Percentiles rank a stretch among this genome's conserved stretches.
These are phyloP conservation scores for Chytriomyces confervae DNA, from an alignment of 192 early-diverging fungal genomes.

Conservation along the genomic window DNA sequence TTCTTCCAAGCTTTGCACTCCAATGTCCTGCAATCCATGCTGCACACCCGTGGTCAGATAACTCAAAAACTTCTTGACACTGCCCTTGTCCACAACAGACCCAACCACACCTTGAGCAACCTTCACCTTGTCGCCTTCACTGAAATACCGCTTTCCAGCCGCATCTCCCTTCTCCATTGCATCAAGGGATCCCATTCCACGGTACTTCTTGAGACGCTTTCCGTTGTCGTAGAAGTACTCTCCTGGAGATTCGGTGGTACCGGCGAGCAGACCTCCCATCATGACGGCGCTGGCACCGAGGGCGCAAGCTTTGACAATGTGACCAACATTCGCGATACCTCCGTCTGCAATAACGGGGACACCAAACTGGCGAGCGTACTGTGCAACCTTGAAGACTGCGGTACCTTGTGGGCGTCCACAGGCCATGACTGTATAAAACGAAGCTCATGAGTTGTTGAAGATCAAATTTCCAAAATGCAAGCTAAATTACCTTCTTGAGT, in stretches of 20 bases:
- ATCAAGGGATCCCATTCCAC: slow-evolving; percentile 98
- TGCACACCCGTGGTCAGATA: slow-evolving; percentile 94
- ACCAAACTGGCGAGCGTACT: slow-evolving; percentile 91
- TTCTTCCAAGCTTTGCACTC: slow-evolving; percentile 67
- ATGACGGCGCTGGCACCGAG: slow-evolving; percentile 97
- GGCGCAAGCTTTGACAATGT: slow-evolving; percentile 94
- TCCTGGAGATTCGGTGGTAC: slow-evolving; percentile 93
- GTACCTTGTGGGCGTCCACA: slow-evolving; percentile 98
- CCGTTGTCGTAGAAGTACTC: slow-evolving; percentile 99
- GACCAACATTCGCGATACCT: slow-evolving; percentile 95
- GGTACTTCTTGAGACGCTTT: slow-evolving; percentile 96
- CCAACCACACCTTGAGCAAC: slow-evolving; percentile 98
- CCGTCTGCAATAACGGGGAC: slow-evolving; percentile 97
- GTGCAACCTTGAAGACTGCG: slow-evolving; percentile 93
- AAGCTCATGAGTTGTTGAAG: not conserved
- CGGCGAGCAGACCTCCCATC: slow-evolving; percentile 98
- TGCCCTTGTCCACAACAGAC: slow-evolving; percentile 97
- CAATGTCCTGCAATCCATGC: slow-evolving; percentile 98
- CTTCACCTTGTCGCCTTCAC: slow-evolving; percentile 96
- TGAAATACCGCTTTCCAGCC: slow-evolving; percentile 88
- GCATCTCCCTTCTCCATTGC: slow-evolving; percentile 87
- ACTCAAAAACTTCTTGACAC: slow-evolving; percentile 88
- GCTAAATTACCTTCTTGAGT: slow-evolving; percentile 83
- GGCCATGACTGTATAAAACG: slow-evolving; percentile 72
- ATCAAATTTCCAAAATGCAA: not conserved